Evolutionary conservation across 2,329 filamentous ascomycete genomes (phyloP).

Genomic region (Didymella keratinophila): DNA sequence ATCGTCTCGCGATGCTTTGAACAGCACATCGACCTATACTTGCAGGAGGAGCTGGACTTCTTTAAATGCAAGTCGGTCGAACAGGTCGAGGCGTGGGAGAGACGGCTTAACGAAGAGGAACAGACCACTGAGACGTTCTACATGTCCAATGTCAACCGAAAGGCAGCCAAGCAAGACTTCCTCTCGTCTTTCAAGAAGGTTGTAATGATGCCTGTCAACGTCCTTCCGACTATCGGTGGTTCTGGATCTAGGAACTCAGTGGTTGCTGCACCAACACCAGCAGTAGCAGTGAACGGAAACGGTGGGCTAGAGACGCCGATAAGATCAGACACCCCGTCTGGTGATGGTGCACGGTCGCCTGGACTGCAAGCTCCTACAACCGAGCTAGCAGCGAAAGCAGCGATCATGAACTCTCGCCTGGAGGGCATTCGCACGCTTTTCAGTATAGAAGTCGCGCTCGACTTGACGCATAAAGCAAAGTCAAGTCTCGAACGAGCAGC

Average conservation of each 20-base stretch:
- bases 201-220: slow-evolving; percentile 98
- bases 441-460: slow-evolving; percentile 93
- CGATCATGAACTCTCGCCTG: slow-evolving; percentile 91
- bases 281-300: slow-evolving; percentile 32
- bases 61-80: slow-evolving; percentile 79
- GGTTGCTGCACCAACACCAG: slow-evolving; percentile 22
- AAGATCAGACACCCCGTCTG: slow-evolving; percentile 50
- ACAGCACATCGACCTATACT: slow-evolving; percentile 90
- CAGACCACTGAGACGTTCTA: slow-evolving; percentile 90
- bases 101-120: slow-evolving; percentile 88
- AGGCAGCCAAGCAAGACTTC: slow-evolving; percentile 96
- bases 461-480: slow-evolving; percentile 88
- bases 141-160: slow-evolving; percentile 93
- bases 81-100: slow-evolving; percentile 87
- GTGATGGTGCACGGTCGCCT: slow-evolving; percentile 49
- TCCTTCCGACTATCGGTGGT: slow-evolving; percentile 71
- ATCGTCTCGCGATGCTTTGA: slow-evolving; percentile 81
- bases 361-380: slow-evolving; percentile 76
- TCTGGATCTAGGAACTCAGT: slow-evolving; percentile 49
- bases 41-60: slow-evolving; percentile 87
- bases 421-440: slow-evolving; percentile 96
- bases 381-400: slow-evolving; percentile 95
- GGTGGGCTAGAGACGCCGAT: slow-evolving; percentile 39
- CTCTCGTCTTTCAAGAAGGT: slow-evolving; percentile 97
- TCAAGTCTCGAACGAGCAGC: slow-evolving; percentile 84